Evolutionary conservation across 768 basidiomycete genomes (phyloP).

Genomic region (Clavaria fumosa): DNA sequence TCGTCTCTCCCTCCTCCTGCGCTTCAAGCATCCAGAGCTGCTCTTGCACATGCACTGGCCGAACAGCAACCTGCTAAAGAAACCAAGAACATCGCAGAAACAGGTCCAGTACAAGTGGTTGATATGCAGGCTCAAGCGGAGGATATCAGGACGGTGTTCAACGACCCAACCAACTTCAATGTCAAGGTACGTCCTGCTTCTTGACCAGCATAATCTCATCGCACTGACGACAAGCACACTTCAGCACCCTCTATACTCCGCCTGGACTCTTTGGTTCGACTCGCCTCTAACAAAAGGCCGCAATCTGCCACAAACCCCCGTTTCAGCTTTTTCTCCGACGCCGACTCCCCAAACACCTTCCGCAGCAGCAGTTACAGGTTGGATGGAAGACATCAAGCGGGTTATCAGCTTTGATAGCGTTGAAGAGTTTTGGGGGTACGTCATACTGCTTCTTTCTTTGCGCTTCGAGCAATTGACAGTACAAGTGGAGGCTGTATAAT

Average conservation of each 20-base stretch:
- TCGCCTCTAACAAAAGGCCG: constrained; percentile 85
- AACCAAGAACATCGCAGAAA: constrained; percentile 30
- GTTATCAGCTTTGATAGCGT: constrained; percentile 94
- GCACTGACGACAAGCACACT: constrained; percentile 6
- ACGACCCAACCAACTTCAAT: constrained; percentile 83
- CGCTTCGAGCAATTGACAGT: not conserved
- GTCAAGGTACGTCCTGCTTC: constrained; percentile 55
- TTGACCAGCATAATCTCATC: not conserved
- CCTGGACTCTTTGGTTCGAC: constrained; percentile 98
- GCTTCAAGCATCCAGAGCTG: constrained; percentile 66
- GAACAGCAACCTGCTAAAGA: constrained; percentile 30
- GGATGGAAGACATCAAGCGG: constrained; percentile 98
- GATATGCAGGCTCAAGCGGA: constrained; percentile 76
- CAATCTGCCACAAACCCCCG: constrained; percentile 72
- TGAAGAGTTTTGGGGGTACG: constrained; percentile 98
- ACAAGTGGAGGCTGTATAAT: constrained; percentile 47
- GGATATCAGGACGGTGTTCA: constrained; percentile 83
- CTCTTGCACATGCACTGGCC: constrained; percentile 56
- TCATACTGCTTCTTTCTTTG: constrained; percentile 9
- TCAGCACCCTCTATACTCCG: constrained; percentile 85
- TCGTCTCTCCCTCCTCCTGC: constrained; percentile 49
- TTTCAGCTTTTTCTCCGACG: constrained; percentile 63
- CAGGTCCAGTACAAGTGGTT: constrained; percentile 77
- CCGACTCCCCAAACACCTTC: constrained; percentile 62
- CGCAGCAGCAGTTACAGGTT: constrained; percentile 62